Conservation (phyloP, 169 alveolate genomes). For the Cystoisospora suis region DNA sequence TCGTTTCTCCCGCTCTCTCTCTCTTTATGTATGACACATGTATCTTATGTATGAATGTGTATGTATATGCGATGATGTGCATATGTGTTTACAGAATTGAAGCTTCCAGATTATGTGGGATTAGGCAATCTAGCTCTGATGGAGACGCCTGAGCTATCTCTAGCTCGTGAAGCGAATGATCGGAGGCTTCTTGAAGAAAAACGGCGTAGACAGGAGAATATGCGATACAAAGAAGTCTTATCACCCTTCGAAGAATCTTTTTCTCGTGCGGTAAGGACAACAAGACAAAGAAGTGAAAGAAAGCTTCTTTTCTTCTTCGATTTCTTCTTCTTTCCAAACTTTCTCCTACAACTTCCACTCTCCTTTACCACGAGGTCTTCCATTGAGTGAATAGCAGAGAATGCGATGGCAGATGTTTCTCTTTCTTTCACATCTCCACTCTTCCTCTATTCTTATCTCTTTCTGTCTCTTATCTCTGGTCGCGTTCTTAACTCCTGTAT, state of each 20-base stretch:
- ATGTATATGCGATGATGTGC: not conserved
- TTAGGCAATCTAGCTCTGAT: not conserved
- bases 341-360: too few species aligned
- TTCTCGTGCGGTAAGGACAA: not conserved
- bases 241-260: slow-evolving; percentile 12
- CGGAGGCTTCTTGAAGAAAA: not conserved
- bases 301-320: not conserved
- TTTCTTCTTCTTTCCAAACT: too few species aligned
- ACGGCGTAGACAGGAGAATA: not conserved
- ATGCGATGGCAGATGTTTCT: too few species aligned
- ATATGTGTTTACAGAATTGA: slow-evolving; percentile 5
- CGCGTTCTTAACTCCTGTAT: too few species aligned
- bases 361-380: too few species aligned
- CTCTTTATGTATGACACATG: too few species aligned
- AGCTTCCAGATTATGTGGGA: slow-evolving; percentile 26
- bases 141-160: slow-evolving; percentile 22
- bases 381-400: too few species aligned
- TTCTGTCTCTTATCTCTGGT: too few species aligned
- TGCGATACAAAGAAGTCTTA: not conserved
- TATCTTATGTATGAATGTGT: not conserved
- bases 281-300: not conserved
- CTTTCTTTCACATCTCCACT: too few species aligned
- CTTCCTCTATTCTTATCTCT: too few species aligned
- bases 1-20: too few species aligned
- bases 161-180: not conserved